Evolutionary conservation across 108 stramenopile species (phyloP), one percentile per base, ranked within the genome.

Genomic region (Cyclotella choctawhatcheeana): DNA sequence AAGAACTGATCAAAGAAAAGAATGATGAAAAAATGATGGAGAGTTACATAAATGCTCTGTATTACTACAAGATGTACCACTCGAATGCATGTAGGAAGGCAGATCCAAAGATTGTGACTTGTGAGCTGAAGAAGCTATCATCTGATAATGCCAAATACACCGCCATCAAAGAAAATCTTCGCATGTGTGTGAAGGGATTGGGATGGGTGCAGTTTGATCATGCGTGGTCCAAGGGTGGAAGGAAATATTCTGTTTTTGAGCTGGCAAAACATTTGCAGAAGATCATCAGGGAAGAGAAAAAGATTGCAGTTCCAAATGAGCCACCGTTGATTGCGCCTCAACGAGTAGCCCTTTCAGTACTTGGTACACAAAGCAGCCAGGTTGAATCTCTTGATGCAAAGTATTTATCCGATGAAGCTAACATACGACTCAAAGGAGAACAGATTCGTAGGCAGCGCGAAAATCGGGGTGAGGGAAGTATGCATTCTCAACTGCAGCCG

Each of bases 11-110:
- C 17, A 47, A 27, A 29, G 44, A 48, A 44, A 48, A 64, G 63
- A 25, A 24, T 27, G 2, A 30, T 0, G 25, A 64, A 13, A 64
- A 47, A 44, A 26, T 24, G 10, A 47, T 27, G 26, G 26, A 64
- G 63, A 44, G 21, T 24, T 25, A 45, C 12, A 26, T 43, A 26
- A 44, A 64, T n/a, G 63, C 63, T 2, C 20, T 26, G 44, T 44
- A 25, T 5, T 64, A 44, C 43, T 27, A 31, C 25, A 24, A 21
- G 2, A 64, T 64, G 63, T 64, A 17, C n/a, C 21, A 64, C 24
- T 44, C 43, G 3, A 44, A 64, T 6, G 63, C 45, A 64, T 64
- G 63, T 25, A 47, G 63, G 63, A 64, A 64, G 44, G 63, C 16
- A 47, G 27, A 47, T 26, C 63, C 45, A n/a, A 64, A 35, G 44